Percentiles rank a stretch among this genome's conserved stretches.
phyloP scores from a whole-genome alignment of 345 rosid genomes.

The Bruguiera sexangula region DNA sequence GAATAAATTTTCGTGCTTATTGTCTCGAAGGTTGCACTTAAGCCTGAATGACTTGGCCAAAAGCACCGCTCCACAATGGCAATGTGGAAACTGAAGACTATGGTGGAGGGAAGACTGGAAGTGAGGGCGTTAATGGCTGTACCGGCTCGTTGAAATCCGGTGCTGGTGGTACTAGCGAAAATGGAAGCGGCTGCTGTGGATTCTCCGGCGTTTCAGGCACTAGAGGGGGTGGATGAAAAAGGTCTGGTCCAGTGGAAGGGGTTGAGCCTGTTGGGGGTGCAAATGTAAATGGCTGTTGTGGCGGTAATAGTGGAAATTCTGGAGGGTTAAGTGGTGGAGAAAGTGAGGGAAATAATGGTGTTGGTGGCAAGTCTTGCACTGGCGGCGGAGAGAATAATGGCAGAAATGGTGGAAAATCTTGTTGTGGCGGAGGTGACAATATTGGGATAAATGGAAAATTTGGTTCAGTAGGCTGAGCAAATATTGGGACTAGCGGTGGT shows the following conservation, averaged over 20 bases:
- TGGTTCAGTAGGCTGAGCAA: neutral
- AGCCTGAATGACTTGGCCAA: neutral
- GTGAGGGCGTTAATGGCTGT: constrained; percentile 12
- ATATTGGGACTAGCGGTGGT: constrained; percentile 20
- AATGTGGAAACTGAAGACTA: neutral
- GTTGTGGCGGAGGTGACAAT: constrained; percentile 3
- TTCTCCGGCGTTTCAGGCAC: constrained; percentile 17
- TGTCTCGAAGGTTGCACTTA: neutral
- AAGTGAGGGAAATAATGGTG: constrained; percentile 11
- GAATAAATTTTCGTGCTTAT: neutral
- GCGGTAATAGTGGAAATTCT: constrained; percentile 22
- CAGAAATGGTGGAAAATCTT: constrained; percentile 1
- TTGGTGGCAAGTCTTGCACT: constrained; percentile 8
- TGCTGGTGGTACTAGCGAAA: constrained; percentile 6
- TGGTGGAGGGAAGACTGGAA: constrained; percentile 9
- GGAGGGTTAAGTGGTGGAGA: constrained; percentile 23
- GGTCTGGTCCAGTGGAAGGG: constrained; percentile 7
- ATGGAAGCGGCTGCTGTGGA: constrained; percentile 16
- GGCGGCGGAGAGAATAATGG: constrained; percentile 1
- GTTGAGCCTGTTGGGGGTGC: constrained; percentile 19
- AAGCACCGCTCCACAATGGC: neutral
- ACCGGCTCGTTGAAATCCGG: constrained; percentile 14
- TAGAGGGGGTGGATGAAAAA: constrained; percentile 25
- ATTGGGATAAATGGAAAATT: neutral
- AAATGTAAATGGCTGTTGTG: constrained; percentile 13